These are phyloP conservation scores for Citeromyces matritensis DNA, from an alignment of 805 yeast genomes.

Conservation along the genomic window DNA sequence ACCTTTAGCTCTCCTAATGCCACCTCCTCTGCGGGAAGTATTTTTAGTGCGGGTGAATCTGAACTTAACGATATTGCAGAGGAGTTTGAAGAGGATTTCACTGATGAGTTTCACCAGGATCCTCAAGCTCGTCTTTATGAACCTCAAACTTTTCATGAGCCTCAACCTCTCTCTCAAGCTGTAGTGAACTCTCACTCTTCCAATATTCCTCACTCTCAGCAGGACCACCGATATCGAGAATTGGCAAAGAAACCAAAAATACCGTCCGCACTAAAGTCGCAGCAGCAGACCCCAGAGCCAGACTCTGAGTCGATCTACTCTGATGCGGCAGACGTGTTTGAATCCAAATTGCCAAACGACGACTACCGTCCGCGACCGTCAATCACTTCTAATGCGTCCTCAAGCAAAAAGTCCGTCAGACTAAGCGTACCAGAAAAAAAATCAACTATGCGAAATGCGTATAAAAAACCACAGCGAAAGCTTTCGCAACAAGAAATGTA, in stretches of 20 bases:
- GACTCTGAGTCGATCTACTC: background rate
- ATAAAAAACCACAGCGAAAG: background rate
- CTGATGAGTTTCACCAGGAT: background rate
- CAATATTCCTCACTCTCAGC: no score
- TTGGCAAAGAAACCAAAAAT: background rate
- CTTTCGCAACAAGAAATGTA: conserved; percentile 24
- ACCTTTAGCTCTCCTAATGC: conserved; percentile 16
- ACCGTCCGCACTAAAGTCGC: background rate
- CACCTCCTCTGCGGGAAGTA: conserved; percentile 13
- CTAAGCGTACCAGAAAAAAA: background rate
- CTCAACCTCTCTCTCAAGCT: background rate
- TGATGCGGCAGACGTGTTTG: background rate
- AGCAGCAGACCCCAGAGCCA: background rate
- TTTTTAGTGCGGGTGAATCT: conserved; percentile 8
- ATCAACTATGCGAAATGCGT: background rate
- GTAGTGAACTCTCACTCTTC: no score
- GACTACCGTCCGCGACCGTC: background rate
- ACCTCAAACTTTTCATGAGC: background rate
- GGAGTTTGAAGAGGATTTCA: conserved; percentile 9
- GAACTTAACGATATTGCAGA: conserved; percentile 15
- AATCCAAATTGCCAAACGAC: background rate
- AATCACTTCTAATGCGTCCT: background rate
- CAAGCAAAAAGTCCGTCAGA: background rate
- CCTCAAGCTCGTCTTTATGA: background rate
- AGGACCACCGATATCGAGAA: background rate